Evolutionary conservation across 2,329 filamentous ascomycete genomes (phyloP).

Genomic region (Alternaria tenuissima): DNA sequence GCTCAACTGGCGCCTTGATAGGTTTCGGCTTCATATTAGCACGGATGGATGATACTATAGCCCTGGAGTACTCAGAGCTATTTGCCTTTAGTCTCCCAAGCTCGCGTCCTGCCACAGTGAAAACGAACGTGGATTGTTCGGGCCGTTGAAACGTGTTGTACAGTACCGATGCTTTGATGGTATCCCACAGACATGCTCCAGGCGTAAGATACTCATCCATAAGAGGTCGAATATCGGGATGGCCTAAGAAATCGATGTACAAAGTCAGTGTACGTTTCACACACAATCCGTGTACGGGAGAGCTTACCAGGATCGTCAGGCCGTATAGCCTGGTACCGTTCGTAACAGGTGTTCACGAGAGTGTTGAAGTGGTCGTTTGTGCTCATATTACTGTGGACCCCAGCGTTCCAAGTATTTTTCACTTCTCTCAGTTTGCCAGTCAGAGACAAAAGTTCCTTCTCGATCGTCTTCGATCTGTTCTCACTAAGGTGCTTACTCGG

Average conservation of each 20-base stretch:
- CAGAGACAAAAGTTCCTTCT: conserved; percentile 20
- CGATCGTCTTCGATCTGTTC: conserved; percentile 9
- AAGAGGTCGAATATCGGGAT: conserved; percentile 23
- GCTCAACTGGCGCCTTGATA: conserved; percentile 27
- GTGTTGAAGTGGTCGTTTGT: conserved; percentile 20
- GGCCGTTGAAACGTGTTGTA: conserved; percentile 38
- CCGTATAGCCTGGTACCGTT: conserved; percentile 28
- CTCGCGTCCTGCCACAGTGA: conserved; percentile 52
- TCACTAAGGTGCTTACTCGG: conserved; percentile 12
- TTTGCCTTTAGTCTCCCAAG: conserved; percentile 50
- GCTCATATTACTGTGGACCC: conserved; percentile 1
- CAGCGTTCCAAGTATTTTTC: conserved; percentile 15
- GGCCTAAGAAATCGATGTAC: background rate
- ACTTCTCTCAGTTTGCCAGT: conserved; percentile 5
- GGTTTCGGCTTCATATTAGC: conserved; percentile 43
- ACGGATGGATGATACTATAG: conserved; percentile 33
- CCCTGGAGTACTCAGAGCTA: conserved; percentile 10
- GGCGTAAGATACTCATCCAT: conserved; percentile 22
- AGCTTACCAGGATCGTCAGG: conserved; percentile 17
- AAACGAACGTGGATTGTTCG: conserved; percentile 43
- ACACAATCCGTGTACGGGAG: background rate
- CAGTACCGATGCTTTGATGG: conserved; percentile 57
- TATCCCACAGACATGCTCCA: conserved; percentile 50
- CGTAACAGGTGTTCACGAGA: conserved; percentile 29
- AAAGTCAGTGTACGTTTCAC: background rate